Base-by-base conservation (phyloP, 345 rosid genomes). In the Conringia planisiliqua region DNA sequence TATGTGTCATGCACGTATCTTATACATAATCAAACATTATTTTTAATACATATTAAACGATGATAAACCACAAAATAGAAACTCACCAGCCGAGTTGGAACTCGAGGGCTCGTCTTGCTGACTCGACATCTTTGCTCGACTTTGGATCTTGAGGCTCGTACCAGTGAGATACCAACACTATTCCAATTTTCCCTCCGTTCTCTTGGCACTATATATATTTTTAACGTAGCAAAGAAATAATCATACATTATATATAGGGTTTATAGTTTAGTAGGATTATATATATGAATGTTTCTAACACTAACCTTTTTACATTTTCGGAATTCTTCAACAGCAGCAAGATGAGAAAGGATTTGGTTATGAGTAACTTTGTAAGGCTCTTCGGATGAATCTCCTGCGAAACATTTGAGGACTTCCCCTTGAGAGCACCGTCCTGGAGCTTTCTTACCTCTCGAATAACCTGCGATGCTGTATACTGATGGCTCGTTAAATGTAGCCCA, bases 401-500 rank as follows among this genome's bases (percentile, higher is more conserved):
- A 0, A 13, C 70, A 62, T 42, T 61, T 60, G 27, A 0, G 14
- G 42, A 2, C 0, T 26, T 36, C 66, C 42, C 42, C 55, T 26
- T 14, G 2, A 11, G 80, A 63, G 42, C 76, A 77, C 4, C 80
- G 52, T 27, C 80, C 80, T 43, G 80, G 80, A 0, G 80, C 80
- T 63, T 77, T 77, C 36, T 14, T 77, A 22, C 77, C 81, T 66
- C 7, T 57, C 0, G 72, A 71, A 18, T 71, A 71, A 59, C 81
- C 81, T 4, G 76, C 68, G 4, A 71, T 77, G 7, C 81, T 78
- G 3, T 64, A 78, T 4, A 71, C 77, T 1, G 77, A 10, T 64
- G 81, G 81, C 14, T 71, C 81, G 18, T 78, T 78, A 51, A 78
- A 78, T 50, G 81, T 78, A 0, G 77, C 81, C 81, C 81, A 78